Percentiles rank a stretch among this genome's conserved stretches.
Evolutionary conservation across 495 filamentous ascomycete species (phyloP).

Genomic region (Aspergillus nidulans): DNA sequence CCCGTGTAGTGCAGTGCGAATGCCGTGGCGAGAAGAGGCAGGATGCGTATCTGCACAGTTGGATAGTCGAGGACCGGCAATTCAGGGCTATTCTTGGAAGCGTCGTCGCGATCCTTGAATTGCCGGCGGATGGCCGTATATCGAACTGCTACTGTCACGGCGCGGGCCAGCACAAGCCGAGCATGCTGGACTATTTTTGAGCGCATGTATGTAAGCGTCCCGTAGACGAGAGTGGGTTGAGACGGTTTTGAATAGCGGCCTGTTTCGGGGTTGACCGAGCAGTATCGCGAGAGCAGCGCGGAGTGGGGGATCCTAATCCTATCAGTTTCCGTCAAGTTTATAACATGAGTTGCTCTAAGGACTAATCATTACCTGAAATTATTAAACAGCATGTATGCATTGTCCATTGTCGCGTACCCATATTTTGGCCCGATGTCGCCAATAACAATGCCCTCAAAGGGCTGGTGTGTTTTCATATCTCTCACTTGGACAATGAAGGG

Average conservation of each 20-base stretch:
- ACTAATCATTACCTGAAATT: conserved; percentile 23
- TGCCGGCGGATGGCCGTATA: conserved; percentile 42
- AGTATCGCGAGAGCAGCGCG: conserved; percentile 43
- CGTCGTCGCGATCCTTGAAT: conserved; percentile 42
- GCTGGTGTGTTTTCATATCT: conserved; percentile 38
- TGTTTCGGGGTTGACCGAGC: conserved; percentile 36
- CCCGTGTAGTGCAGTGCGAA: conserved; percentile 49
- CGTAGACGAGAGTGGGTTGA: conserved; percentile 42
- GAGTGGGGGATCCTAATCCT: conserved; percentile 39
- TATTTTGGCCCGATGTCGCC: conserved; percentile 49
- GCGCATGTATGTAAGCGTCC: conserved; percentile 42
- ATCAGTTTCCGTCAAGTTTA: neutral
- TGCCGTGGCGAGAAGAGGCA: conserved; percentile 43
- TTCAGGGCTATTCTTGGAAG: conserved; percentile 23
- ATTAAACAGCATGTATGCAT: conserved; percentile 49
- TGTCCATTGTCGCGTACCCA: conserved; percentile 46
- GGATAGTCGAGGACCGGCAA: conserved; percentile 46
- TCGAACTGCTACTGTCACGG: conserved; percentile 44
- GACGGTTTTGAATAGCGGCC: conserved; percentile 35
- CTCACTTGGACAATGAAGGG: conserved; percentile 47
- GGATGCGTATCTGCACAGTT: conserved; percentile 45
- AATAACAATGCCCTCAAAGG: conserved; percentile 39
- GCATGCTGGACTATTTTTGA: conserved; percentile 46
- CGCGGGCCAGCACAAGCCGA: conserved; percentile 41
- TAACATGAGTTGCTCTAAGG: neutral